Percentiles rank a stretch among this genome's conserved stretches.
These are phyloP conservation scores for Fraxinus floribunda DNA, from an alignment of 305 asterid species.

Conservation along the genomic window DNA sequence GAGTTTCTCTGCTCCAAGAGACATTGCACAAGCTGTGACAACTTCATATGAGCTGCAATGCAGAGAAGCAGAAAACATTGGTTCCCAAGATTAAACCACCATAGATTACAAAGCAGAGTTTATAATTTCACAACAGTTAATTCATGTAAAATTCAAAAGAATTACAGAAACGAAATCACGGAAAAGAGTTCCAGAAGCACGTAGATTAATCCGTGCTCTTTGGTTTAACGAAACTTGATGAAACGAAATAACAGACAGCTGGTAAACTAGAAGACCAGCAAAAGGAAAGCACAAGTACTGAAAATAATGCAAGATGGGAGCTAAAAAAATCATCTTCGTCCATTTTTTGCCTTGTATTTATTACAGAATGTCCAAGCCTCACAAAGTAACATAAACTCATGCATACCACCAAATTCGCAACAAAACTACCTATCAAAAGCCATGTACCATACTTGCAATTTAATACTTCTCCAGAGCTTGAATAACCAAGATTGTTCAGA, in stretches of 20 bases:
- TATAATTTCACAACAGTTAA: neutral
- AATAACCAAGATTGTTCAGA: conserved; percentile 84
- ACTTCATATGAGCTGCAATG: conserved; percentile 93
- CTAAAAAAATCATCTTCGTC: neutral
- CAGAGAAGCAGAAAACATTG: conserved; percentile 14
- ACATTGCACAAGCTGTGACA: conserved; percentile 93
- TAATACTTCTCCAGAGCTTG: conserved; percentile 95
- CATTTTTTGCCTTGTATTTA: neutral
- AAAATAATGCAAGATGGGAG: conserved; percentile 17
- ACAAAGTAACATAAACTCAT: conserved; percentile 17
- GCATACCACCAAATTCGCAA: conserved; percentile 35
- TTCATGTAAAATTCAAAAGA: conserved; percentile 7
- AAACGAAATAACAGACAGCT: neutral
- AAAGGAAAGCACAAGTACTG: neutral
- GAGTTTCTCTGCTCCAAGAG: conserved; percentile 94
- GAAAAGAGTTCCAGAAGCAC: neutral
- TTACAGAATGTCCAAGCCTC: conserved; percentile 14
- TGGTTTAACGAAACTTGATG: neutral
- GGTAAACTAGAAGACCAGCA: neutral
- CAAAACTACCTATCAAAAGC: conserved; percentile 56
- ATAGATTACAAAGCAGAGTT: neutral
- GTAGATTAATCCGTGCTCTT: neutral
- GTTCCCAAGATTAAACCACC: neutral
- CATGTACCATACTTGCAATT: conserved; percentile 96
- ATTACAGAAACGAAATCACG: neutral